These are phyloP conservation scores for Beauveria caledonica DNA, from an alignment of 2,329 filamentous ascomycete genomes.

Conservation along the genomic window DNA sequence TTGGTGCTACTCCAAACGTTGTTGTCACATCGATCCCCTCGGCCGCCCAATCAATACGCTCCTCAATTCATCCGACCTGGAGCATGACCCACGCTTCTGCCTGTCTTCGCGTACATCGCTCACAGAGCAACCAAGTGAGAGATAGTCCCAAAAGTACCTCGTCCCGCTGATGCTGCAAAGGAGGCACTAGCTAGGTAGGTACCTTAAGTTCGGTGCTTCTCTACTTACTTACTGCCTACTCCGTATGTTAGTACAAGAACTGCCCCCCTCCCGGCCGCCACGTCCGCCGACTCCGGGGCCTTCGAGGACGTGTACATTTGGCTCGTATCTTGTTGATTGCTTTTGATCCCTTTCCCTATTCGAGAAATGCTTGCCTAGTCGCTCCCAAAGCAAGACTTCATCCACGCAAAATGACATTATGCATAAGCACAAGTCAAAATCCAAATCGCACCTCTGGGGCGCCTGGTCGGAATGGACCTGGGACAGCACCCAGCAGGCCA, in stretches of 20 bases:
- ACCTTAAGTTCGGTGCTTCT: too few species aligned
- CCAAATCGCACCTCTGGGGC: slow-evolving; percentile 20
- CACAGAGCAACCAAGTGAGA: not conserved
- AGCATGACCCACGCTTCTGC: slow-evolving; percentile 6
- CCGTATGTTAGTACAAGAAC: slow-evolving; percentile 10
- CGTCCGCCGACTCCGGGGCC: not conserved
- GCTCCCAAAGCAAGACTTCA: not conserved
- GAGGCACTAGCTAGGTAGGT: too few species aligned
- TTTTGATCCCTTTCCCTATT: not conserved
- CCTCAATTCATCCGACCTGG: not conserved
- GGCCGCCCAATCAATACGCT: slow-evolving; percentile 2
- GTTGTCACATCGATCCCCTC: not conserved
- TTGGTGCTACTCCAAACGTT: not conserved
- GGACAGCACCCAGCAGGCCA: slow-evolving; percentile 14
- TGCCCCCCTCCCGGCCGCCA: slow-evolving; percentile 5
- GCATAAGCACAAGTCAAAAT: slow-evolving; percentile 22
- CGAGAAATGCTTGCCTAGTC: not conserved
- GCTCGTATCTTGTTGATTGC: not conserved
- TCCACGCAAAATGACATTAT: slow-evolving; percentile 20
- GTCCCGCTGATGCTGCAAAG: not conserved
- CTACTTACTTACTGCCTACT: not conserved
- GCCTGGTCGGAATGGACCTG: slow-evolving; percentile 21
- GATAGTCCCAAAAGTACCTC: slow-evolving; percentile 2
- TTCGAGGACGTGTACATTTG: not conserved
- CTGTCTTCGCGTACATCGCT: not conserved